Evolutionary conservation across 805 yeast genomes (phyloP).

Genomic region (Wickerhamiella sorbophila): DNA sequence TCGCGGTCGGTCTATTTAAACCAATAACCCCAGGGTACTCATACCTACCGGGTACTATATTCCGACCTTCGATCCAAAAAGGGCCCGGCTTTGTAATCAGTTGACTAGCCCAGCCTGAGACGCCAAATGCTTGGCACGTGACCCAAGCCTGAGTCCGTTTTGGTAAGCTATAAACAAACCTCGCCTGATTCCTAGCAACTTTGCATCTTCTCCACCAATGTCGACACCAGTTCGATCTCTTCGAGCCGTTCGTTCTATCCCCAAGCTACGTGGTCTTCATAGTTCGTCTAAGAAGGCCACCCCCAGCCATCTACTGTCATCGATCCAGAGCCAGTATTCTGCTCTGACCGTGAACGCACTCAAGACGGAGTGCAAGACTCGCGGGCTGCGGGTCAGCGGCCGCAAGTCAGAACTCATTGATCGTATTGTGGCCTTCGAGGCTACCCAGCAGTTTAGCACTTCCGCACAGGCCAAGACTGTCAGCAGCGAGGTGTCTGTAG

Average conservation of each 20-base stretch:
- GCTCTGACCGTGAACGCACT: constrained; percentile 40
- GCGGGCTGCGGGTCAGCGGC: constrained; percentile 51
- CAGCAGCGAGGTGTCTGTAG: background rate
- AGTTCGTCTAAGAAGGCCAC: constrained; percentile 20
- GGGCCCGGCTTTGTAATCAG: too few species aligned
- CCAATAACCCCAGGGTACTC: background rate
- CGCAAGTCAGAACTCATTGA: constrained; percentile 42
- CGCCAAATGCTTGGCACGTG: too few species aligned
- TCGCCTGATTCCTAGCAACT: background rate
- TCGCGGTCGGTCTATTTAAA: too few species aligned
- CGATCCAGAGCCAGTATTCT: constrained; percentile 18
- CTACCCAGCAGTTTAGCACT: constrained; percentile 13
- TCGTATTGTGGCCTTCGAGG: constrained; percentile 20
- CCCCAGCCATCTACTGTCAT: constrained; percentile 22
- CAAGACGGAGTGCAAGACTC: constrained; percentile 42
- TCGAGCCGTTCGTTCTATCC: constrained; percentile 17
- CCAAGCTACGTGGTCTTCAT: constrained; percentile 17
- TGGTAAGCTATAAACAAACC: background rate
- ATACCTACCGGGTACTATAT: too few species aligned
- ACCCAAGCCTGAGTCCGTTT: too few species aligned
- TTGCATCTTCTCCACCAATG: background rate
- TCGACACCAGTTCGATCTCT: constrained; percentile 13
- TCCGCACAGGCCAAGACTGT: background rate
- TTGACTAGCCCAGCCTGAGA: too few species aligned
- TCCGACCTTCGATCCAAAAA: too few species aligned